Evolutionary conservation across 192 early-diverging fungal species (phyloP), one percentile per base, ranked within the genome.

Genomic region (Backusella macrospora): DNA sequence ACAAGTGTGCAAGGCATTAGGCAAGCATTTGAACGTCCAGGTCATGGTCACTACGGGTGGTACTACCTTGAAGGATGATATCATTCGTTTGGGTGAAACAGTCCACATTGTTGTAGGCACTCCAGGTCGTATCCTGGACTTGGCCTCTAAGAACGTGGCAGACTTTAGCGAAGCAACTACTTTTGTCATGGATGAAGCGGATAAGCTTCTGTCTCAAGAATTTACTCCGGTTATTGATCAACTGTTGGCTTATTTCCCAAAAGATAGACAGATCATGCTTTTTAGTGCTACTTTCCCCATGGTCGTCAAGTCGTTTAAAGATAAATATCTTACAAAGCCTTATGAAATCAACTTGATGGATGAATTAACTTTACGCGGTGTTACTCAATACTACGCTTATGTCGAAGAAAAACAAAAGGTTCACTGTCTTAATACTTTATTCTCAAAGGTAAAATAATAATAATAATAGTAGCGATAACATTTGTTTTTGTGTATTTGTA

Each of bases 331-430:
- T 77, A 84, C 86, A 79, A 97, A 96, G 78, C 95, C 98, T 16
- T 98, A 99, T 76, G 98, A 99, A 82, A 99, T 99, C 80, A 99
- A 99, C 73, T 83, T 99, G 59, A 99, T 99, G 98, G 98, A 99
- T 72, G 96, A 99, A 81, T 89, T 99, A 39, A 99, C 98, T 4
- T 87, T 99, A 74, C 92, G 93, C 70, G 98, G 98, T 77, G 94
- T 99, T 10, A 99, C 98, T 13, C 98, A 99, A 85, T 99, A 96
- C 86, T 99, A 99, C 81, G 98, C 98, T 39, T 99, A 96, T 85
- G 97, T 99, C 26, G 96, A 98, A 82, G 98, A 99, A 79, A 87
- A 93, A 68, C 98, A 99, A 78, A 99, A 99, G 81, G 98, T 99
- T 10, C 98, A 99, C 78, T 99, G 92, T 73, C 84, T 94, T 40